Evolutionary conservation across 108 stramenopile species (phyloP), one percentile per base, ranked within the genome.

Genomic region (Cyclotella atomus): DNA sequence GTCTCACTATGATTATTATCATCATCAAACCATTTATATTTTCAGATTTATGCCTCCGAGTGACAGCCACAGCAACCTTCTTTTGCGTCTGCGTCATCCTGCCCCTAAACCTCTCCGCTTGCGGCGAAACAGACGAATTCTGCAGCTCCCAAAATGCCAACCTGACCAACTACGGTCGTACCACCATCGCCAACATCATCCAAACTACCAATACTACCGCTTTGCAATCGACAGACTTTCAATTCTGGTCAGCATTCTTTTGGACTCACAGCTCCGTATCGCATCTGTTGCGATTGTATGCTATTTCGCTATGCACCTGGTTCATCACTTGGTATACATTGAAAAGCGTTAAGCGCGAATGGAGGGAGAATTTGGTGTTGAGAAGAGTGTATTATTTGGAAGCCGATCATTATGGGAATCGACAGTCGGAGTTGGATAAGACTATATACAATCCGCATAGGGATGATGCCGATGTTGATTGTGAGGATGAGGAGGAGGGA

Each of bases 361-460:
- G 91, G 90, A 76, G 64, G 41, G 84, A 89, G 70, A 71, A 88
- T 32, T 74, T 93, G 62, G 90, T 87, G 20, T 54, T 95, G 70
- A 69, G 94, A 33, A 81, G 94, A 52, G 89, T 91, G 21, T 95
- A 93, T 64, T 95, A 92, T 64, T 76, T 95, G 10, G 94, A 95
- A 76, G 79, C 76, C 3, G 84, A 91, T 81, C 86, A 89, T 43
- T 91, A 87, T 79, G 84, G 71, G 17, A 87, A 87, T 56, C 73
- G 93, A 49, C 78, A 75, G 35, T 57, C 75, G 28, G 91, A 95
- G 76, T 45, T 89, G 49, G 79, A 87, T 34, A 73, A 77, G 35
- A 87, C 85, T 0, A 62, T 85, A 20, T 62, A 73, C 36, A 23
- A 63, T 33, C 71, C 74, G n/a, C 52, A 70, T 41, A 52, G 54